Evolutionary conservation across 345 rosid species (phyloP), one percentile per base, ranked within the genome.

Genomic region (Eucalyptus caleyi): DNA sequence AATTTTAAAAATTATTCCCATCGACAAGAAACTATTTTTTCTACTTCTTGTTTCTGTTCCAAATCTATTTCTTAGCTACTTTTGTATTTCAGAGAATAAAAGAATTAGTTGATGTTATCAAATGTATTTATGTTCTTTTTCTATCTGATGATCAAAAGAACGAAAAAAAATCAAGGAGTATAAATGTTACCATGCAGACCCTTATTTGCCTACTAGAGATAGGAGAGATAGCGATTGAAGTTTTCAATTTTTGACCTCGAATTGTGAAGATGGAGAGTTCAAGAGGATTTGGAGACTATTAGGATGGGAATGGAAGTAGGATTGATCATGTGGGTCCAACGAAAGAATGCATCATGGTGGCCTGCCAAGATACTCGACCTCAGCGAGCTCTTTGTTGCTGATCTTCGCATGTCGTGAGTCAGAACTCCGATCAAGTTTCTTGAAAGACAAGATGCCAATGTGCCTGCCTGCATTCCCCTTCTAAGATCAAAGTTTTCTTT

Each of bases 41-140:
- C n/a, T 51, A 18, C 4, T 51, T 50, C 8, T 51, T 51, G 0
- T 51, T 51, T 51, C 2, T 7, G 9, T 7, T 51, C 9, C 0
- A 51, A 51, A 51, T 51, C 1, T 7, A 51, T 51, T 51, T 51
- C 23, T 2, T 0, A 0, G 9, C 2, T 51, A 51, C 0, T 6
- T 51, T 51, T 51, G 0, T 6, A 51, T 51, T 51, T 51, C 2
- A 1, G 0, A 51, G 9, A 51, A 51, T 18, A 51, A 51, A 51
- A 50, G 3, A 51, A 18, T 51, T 51, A 51, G 1, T 51, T 51
- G 2, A 51, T 0, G 54, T 16, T 51, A 51, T 51, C 21, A 51
- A 51, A 51, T 51, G 4, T 1, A 51, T 16, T 51, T 51, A 51
- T 51, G 1, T 51, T 51, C 1, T 7, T 51, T 50, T 51, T 51